Percentiles rank a stretch among this genome's conserved stretches.
phyloP scores from a whole-genome alignment of 2,329 filamentous ascomycete species.

The Aspergillus clavatus region DNA sequence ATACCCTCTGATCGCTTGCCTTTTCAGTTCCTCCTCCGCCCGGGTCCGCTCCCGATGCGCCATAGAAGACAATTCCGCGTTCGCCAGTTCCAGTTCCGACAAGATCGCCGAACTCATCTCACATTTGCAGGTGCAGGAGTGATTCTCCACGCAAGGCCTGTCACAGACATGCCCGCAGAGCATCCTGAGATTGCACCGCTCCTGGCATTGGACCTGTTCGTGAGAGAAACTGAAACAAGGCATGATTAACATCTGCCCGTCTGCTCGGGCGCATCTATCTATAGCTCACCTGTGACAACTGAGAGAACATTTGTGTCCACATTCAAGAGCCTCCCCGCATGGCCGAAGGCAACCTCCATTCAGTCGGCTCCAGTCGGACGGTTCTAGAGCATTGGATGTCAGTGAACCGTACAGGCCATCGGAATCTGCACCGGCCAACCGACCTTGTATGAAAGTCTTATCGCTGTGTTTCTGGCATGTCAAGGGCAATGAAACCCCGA shows the following conservation, averaged over 20 bases:
- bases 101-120: background rate
- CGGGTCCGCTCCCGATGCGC: background rate
- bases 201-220: slow-evolving; percentile 31
- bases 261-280: background rate
- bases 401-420: background rate
- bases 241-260: background rate
- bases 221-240: slow-evolving; percentile 31
- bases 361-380: slow-evolving; percentile 51
- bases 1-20: slow-evolving; percentile 15
- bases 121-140: slow-evolving; percentile 30
- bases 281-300: slow-evolving; percentile 49
- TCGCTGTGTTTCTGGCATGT: slow-evolving; percentile 57
- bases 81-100: background rate
- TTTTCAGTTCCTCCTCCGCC: slow-evolving; percentile 3
- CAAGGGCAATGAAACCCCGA: slow-evolving; percentile 56
- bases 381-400: slow-evolving; percentile 27
- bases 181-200: slow-evolving; percentile 30
- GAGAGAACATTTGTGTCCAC: slow-evolving; percentile 51
- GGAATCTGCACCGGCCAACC: slow-evolving; percentile 1
- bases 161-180: slow-evolving; percentile 39
- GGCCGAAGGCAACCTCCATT: slow-evolving; percentile 49
- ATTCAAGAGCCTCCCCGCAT: slow-evolving; percentile 45
- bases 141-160: slow-evolving; percentile 24
- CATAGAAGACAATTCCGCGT: background rate
- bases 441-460: slow-evolving; percentile 48